Evolutionary conservation across 2,329 filamentous ascomycete genomes (phyloP), one percentile per base, ranked within the genome.

Genomic region (Bimuria novae-zelandiae): DNA sequence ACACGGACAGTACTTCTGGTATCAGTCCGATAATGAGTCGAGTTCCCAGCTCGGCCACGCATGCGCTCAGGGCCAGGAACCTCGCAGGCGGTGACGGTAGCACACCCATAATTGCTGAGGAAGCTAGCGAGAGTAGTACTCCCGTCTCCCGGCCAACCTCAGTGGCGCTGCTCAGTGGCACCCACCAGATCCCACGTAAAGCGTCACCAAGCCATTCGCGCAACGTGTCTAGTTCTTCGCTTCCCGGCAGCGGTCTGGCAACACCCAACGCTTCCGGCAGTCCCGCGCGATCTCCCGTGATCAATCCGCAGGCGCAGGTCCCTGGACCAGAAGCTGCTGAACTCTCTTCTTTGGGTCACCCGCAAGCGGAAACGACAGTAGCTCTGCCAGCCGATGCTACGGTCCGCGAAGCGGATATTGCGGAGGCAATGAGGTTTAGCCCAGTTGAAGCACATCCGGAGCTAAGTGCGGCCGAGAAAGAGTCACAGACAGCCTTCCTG

Each of bases 1-100:
- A 87, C 59, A 88, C 84, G 52, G 81, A 81, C 54, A 85, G 84
- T 56, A 87, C 85, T 7, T 79, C 81, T 43, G 78, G 78, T 23
- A 84, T 89, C 56, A 88, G 85, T 64, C 86, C 86, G 1, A 88
- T 89, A 49, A 86, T 88, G 69, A 82, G 78, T 58, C 75, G 77
- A 46, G 80, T 79, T n/a, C 78, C 81, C 5, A 80, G 80, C 52
- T 71, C 72, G 42, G 74, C 72, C 48, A 59, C 74, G 35, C 63
- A 72, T 54, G 66, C 72, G 44, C 33, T 75, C 60, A 69, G 69
- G 60, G 62, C 51, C 19, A 76, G 76, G 32, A 76, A 76, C 35
- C 65, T 64, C 59, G 70, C 52, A 57, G 76, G 56, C 59, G 73
- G 57, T 69, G 74, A 75, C 30, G 63, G 63, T 57, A 67, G 67